phyloP scores from a whole-genome alignment of 192 early-diverging fungal species.

The Coemansia sp. region DNA sequence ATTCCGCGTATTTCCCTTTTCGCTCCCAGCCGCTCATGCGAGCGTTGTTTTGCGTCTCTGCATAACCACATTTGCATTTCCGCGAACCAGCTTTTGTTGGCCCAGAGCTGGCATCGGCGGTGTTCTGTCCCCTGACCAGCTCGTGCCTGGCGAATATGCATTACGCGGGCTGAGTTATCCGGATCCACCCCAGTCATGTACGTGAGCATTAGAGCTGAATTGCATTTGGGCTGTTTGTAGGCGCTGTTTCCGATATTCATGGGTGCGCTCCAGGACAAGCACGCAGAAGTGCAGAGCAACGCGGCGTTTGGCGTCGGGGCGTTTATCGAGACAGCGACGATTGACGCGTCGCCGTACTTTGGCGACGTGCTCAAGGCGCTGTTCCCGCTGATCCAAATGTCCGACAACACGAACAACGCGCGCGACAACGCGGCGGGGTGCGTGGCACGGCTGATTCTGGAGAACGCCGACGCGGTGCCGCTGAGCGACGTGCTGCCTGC shows the following conservation, averaged over 20 bases:
- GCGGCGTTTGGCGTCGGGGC: constrained; percentile 80
- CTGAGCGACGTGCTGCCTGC: constrained; percentile 69
- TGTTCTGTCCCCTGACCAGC: too few relatives aligned
- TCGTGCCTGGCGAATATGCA: too few relatives aligned
- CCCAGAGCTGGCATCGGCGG: too few relatives aligned
- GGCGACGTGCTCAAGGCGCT: constrained; percentile 60
- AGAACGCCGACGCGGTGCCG: constrained; percentile 67
- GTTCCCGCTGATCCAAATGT: constrained; percentile 61
- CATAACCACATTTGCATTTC: neutral
- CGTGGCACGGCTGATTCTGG: constrained; percentile 72
- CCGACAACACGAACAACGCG: constrained; percentile 49
- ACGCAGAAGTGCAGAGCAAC: constrained; percentile 84
- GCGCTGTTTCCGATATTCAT: constrained; percentile 69
- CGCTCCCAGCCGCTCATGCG: neutral
- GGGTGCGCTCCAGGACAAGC: constrained; percentile 70
- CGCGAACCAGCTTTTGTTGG: neutral
- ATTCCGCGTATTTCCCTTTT: neutral
- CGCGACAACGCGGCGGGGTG: constrained; percentile 80
- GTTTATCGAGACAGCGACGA: constrained; percentile 64
- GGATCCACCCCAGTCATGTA: too few relatives aligned
- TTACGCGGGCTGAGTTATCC: too few relatives aligned
- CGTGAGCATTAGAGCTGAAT: neutral
- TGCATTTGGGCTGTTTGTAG: constrained; percentile 17
- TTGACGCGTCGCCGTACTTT: constrained; percentile 71
- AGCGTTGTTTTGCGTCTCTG: neutral